These are phyloP conservation scores for Phialophora expanda DNA, from an alignment of 2,329 filamentous ascomycete genomes.

Conservation along the genomic window DNA sequence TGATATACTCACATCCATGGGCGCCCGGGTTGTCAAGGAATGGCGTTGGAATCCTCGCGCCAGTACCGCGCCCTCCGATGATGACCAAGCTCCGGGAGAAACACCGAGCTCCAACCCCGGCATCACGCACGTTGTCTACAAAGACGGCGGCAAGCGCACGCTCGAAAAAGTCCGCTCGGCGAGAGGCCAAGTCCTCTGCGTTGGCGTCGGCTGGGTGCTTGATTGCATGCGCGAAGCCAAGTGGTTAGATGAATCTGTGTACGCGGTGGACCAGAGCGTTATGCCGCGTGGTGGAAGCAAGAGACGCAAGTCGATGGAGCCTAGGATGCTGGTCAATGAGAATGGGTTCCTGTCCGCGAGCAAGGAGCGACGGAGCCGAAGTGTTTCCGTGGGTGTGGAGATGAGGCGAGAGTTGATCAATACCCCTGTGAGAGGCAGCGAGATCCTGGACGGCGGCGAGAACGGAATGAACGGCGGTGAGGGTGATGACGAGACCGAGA, in stretches of 20 bases:
- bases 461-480: constrained; percentile 8
- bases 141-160: constrained; percentile 80
- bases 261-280: constrained; percentile 69
- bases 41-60: constrained; percentile 75
- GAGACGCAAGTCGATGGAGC: constrained; percentile 81
- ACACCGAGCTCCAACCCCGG: constrained; percentile 61
- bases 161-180: constrained; percentile 78
- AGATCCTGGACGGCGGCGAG: constrained; percentile 2
- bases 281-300: constrained; percentile 73
- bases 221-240: constrained; percentile 78
- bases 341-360: constrained; percentile 65
- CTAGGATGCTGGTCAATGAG: constrained; percentile 69
- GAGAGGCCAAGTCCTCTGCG: constrained; percentile 77
- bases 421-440: constrained; percentile 28
- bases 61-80: constrained; percentile 42
- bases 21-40: constrained; percentile 75
- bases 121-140: constrained; percentile 89
- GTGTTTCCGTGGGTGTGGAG: constrained; percentile 15
- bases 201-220: constrained; percentile 85
- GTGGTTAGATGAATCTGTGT: constrained; percentile 75
- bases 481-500: constrained; percentile 23
- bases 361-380: constrained; percentile 23
- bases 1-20: constrained; percentile 79
- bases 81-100: constrained; percentile 42
- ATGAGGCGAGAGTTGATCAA: constrained; percentile 30